Evolutionary conservation across 208 protist genomes (phyloP).

Genomic region (Acanthamoeba triangularis): DNA sequence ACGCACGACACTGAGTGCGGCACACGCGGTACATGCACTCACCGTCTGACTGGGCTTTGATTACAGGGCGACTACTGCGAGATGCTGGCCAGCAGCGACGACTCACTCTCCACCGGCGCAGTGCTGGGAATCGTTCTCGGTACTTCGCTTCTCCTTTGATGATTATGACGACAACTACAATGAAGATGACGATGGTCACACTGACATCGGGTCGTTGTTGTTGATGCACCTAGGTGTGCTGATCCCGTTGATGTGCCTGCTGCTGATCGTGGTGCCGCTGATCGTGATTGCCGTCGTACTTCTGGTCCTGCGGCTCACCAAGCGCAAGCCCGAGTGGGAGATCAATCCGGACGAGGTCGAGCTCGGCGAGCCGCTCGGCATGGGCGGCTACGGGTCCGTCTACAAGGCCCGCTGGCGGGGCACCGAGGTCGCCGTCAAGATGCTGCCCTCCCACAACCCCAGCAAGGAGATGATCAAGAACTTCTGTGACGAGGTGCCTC

Average conservation of each 20-base stretch:
- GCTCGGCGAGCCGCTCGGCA: neutral
- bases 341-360: slow-evolving; percentile 50
- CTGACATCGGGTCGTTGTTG: neutral
- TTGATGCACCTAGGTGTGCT: neutral
- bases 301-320: neutral
- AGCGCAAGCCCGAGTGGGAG: slow-evolving; percentile 11
- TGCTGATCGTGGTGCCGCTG: neutral
- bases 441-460: slow-evolving; percentile 8
- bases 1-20: no score
- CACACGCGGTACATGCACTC: no score
- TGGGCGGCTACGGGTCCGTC: slow-evolving; percentile 7
- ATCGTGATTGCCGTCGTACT: neutral
- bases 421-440: slow-evolving; percentile 72
- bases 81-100: neutral
- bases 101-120: slow-evolving; percentile 5
- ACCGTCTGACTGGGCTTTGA: no score
- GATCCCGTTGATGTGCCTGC: neutral
- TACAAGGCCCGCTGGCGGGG: slow-evolving; percentile 19
- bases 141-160: no score
- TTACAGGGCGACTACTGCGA: neutral
- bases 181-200: no score
- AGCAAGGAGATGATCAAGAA: slow-evolving; percentile 79
- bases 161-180: no score
- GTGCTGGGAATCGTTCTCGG: neutral
- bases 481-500: slow-evolving; percentile 80